These are phyloP conservation scores for Durio zibethinus DNA, from an alignment of 345 rosid species.

Conservation along the genomic window DNA sequence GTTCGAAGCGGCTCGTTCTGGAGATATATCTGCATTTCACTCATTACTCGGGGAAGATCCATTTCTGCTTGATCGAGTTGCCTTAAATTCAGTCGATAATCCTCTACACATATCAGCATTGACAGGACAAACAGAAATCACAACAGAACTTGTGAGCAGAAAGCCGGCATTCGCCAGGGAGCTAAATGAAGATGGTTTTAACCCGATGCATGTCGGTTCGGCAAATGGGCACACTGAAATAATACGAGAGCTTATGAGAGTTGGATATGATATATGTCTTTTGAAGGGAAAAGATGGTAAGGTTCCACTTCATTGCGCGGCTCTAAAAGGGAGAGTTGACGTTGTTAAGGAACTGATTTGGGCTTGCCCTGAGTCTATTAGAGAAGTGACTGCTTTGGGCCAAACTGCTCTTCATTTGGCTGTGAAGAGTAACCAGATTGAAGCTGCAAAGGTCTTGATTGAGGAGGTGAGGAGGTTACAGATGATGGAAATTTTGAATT, in stretches of 20 bases:
- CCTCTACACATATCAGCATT: constrained; percentile 32
- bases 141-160: constrained; percentile 23
- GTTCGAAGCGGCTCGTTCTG: constrained; percentile 17
- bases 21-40: not conserved
- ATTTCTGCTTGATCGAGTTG: not conserved
- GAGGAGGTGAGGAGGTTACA: constrained; percentile 21
- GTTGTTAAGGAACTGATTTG: constrained; percentile 29
- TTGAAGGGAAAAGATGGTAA: constrained; percentile 39
- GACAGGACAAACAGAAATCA: constrained; percentile 31
- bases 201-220: constrained; percentile 33
- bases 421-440: constrained; percentile 30
- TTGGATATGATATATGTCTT: constrained; percentile 27
- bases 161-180: constrained; percentile 23
- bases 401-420: constrained; percentile 41
- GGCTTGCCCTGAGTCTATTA: constrained; percentile 26
- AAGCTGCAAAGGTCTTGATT: constrained; percentile 26
- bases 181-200: constrained; percentile 27
- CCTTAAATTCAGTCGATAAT: constrained; percentile 7
- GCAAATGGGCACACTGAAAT: constrained; percentile 25
- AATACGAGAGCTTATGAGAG: constrained; percentile 27
- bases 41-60: constrained; percentile 8
- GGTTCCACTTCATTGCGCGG: constrained; percentile 37
- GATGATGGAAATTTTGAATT: constrained; percentile 26
- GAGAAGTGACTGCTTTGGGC: constrained; percentile 22
- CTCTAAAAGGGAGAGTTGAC: constrained; percentile 27